phyloP scores from a whole-genome alignment of 495 filamentous ascomycete species.

The Penicillium cataractarum region DNA sequence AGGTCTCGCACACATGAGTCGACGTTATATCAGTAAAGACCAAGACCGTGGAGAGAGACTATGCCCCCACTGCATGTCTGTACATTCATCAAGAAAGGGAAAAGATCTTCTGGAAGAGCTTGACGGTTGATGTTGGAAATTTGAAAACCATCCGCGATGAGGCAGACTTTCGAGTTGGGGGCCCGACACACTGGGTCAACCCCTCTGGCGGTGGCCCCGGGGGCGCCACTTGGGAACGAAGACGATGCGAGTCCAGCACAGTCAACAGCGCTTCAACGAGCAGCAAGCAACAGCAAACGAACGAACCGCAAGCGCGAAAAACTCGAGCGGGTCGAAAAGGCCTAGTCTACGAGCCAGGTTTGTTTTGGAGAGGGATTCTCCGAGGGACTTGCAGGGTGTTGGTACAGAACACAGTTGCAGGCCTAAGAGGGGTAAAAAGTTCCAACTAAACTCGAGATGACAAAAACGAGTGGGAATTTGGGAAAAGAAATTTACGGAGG shows the following conservation, averaged over 20 bases:
- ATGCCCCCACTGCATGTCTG: constrained; percentile 25
- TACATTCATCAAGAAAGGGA: constrained; percentile 16
- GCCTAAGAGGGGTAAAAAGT: constrained; percentile 13
- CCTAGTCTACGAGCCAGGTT: constrained; percentile 9
- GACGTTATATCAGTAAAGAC: constrained; percentile 34
- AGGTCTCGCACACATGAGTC: constrained; percentile 23
- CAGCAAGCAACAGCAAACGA: neutral
- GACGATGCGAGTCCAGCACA: constrained; percentile 14
- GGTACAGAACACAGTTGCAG: constrained; percentile 19
- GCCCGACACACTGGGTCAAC: constrained; percentile 42
- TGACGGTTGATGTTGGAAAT: constrained; percentile 18
- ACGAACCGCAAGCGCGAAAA: constrained; percentile 19
- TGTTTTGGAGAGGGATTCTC: constrained; percentile 18
- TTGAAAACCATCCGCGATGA: constrained; percentile 21
- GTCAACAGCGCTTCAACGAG: constrained; percentile 24
- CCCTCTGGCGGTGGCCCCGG: constrained; percentile 31
- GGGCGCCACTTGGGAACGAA: constrained; percentile 21
- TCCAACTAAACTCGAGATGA: neutral
- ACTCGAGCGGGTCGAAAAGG: constrained; percentile 4
- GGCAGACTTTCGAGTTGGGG: constrained; percentile 25
- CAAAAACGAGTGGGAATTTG: constrained; percentile 7
- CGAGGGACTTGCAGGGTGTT: constrained; percentile 23
- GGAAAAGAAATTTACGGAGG: constrained; percentile 8
- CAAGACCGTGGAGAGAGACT: constrained; percentile 19
- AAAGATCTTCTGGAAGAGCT: constrained; percentile 28